phyloP scores from a whole-genome alignment of 179 eudicot species.

The Silene noctiflora region DNA sequence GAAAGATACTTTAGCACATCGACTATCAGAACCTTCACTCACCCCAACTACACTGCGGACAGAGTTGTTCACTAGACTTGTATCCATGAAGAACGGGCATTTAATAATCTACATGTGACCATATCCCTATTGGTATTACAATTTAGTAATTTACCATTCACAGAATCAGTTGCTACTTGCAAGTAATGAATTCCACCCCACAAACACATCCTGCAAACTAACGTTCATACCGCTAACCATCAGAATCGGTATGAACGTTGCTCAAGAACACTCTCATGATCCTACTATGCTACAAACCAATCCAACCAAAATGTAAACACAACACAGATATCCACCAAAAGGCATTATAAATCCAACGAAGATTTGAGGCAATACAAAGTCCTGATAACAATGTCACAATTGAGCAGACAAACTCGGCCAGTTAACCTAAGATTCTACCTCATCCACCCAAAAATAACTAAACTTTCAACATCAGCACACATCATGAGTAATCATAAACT shows the following conservation, averaged over 20 bases:
- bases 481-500: too few relatives aligned
- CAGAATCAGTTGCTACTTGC: not conserved
- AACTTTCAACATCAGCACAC: not conserved
- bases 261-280: not conserved
- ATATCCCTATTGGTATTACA: not conserved
- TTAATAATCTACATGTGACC: not conserved
- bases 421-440: not conserved
- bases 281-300: not conserved
- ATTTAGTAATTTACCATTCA: not conserved
- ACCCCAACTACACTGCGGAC: not conserved
- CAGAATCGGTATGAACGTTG: not conserved
- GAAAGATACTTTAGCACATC: too few relatives aligned
- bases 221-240: not conserved
- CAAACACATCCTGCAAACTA: not conserved
- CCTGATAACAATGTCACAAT: not conserved
- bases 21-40: not conserved
- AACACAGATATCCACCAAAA: not conserved
- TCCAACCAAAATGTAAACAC: not conserved
- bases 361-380: not conserved
- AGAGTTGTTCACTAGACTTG: not conserved
- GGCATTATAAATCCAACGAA: not conserved
- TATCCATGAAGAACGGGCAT: not conserved
- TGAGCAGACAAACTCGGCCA: not conserved
- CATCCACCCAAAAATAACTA: not conserved
- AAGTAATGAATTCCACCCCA: not conserved